Evolutionary conservation across 352 stramenopile species (phyloP), one percentile per base, ranked within the genome.

Genomic region (Phytophthora hibernalis): DNA sequence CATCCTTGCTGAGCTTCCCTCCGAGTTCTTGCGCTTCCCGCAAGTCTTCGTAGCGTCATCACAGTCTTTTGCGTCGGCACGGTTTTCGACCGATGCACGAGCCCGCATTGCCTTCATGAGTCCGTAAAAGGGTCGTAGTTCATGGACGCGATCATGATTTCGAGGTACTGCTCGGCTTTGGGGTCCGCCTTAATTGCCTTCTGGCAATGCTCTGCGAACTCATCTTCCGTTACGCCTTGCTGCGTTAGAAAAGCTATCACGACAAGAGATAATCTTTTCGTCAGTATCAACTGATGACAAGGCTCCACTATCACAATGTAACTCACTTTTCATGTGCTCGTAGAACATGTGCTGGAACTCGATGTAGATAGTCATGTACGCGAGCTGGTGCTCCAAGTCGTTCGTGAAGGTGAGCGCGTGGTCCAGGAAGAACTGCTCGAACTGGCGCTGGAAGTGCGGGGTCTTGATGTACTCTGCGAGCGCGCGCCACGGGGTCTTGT

Each of bases 341-440:
- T 93, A 89, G 60, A 92, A 92, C 68, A 88, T 77, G 31, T 86
- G 59, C 70, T 92, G 84, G 68, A 92, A 92, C 51, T 79, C 55
- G 13, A 79, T 61, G 71, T 91, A 92, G 57, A 92, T 77, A 12
- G 79, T 82, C 76, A 87, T 91, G 65, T 92, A 92, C 21, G 83
- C 77, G 55, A 92, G 79, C 22, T 81, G 70, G 55, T 92, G 84
- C 69, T 92, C 84, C 20, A 80, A 44, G 4, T 86, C 82, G 58
- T 91, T 80, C 22, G 58, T 87, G 67, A 92, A 92, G 38, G 44
- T 49, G 47, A 89, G 76, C 63, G 84, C 79, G 40, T 91, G 70
- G 62, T 89, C 74, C 48, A 92, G 69, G 47, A 92, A 92, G 44
- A 92, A 92, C 68, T 89, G 72, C 58, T 92, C 84, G 62, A 92